These are phyloP conservation scores for Komagataella pastoris DNA, from an alignment of 805 yeast genomes.

Conservation along the genomic window DNA sequence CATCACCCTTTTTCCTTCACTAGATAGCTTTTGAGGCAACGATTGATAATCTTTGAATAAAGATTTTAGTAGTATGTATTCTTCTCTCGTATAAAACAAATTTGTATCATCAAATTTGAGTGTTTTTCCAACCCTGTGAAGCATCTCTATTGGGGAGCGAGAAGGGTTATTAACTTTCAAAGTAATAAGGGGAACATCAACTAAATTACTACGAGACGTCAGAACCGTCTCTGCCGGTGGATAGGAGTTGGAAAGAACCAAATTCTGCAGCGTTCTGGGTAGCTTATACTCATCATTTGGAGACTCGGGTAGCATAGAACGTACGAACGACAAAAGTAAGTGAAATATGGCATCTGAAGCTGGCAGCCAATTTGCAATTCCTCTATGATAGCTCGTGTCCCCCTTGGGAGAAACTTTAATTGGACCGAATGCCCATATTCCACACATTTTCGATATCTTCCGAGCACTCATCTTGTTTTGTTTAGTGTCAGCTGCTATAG, in stretches of 20 bases:
- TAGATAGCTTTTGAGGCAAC: conserved; percentile 51
- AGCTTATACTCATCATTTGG: conserved; percentile 35
- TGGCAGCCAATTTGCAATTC: conserved; percentile 63
- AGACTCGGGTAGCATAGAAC: conserved; percentile 62
- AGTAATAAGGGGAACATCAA: conserved; percentile 23
- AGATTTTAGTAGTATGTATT: conserved; percentile 60
- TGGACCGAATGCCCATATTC: conserved; percentile 70
- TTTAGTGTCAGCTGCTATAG: conserved; percentile 67
- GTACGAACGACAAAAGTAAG: conserved; percentile 57
- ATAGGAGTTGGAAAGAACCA: conserved; percentile 52
- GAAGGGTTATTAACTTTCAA: conserved; percentile 27
- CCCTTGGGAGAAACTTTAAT: conserved; percentile 22
- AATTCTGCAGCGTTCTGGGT: conserved; percentile 54
- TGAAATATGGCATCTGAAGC: conserved; percentile 84
- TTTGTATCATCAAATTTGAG: conserved; percentile 60
- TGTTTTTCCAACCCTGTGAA: conserved; percentile 43
- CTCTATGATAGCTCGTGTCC: conserved; percentile 41
- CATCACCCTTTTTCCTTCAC: conserved; percentile 55
- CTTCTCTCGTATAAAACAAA: conserved; percentile 62
- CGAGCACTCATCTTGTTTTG: conserved; percentile 70
- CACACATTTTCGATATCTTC: conserved; percentile 70
- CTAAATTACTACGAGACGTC: conserved; percentile 11
- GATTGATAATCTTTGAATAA: conserved; percentile 46
- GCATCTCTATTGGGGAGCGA: conserved; percentile 39
- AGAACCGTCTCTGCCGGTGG: conserved; percentile 46